phyloP scores from a whole-genome alignment of 176 grass and related monocot genomes.

The Lolium perenne region DNA sequence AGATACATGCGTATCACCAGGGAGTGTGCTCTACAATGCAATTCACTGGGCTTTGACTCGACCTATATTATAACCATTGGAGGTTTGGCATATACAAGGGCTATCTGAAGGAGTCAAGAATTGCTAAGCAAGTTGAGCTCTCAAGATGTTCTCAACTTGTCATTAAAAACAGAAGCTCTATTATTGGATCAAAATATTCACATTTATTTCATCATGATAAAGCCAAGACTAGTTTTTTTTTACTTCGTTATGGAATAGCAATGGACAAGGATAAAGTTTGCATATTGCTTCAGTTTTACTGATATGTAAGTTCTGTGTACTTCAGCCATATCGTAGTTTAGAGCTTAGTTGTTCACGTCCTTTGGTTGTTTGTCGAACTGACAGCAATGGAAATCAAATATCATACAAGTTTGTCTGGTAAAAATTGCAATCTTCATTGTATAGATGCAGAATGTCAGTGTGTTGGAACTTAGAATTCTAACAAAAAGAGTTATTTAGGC shows the following conservation, averaged over 20 bases:
- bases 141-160: constrained; percentile 47
- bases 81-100: constrained; percentile 53
- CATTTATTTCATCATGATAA: constrained; percentile 30
- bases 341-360: constrained; percentile 10
- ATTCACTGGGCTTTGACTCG: constrained; percentile 55
- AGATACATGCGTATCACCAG: constrained; percentile 46
- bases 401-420: not conserved
- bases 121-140: constrained; percentile 47
- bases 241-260: constrained; percentile 24
- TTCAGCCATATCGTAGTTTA: constrained; percentile 32
- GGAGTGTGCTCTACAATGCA: constrained; percentile 52
- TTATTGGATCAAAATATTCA: constrained; percentile 37
- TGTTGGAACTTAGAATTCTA: no score
- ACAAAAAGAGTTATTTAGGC: not conserved
- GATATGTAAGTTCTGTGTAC: constrained; percentile 31
- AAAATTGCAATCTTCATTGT: not conserved
- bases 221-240: not conserved
- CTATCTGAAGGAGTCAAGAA: constrained; percentile 55
- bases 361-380: not conserved
- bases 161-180: constrained; percentile 46
- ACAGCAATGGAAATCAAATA: not conserved
- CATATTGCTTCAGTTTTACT: constrained; percentile 46
- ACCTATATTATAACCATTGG: constrained; percentile 60
- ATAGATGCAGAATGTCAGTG: not conserved
- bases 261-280: constrained; percentile 47